Evolutionary conservation across 495 filamentous ascomycete genomes (phyloP).

Genomic region (Stereocaulon alpinum): DNA sequence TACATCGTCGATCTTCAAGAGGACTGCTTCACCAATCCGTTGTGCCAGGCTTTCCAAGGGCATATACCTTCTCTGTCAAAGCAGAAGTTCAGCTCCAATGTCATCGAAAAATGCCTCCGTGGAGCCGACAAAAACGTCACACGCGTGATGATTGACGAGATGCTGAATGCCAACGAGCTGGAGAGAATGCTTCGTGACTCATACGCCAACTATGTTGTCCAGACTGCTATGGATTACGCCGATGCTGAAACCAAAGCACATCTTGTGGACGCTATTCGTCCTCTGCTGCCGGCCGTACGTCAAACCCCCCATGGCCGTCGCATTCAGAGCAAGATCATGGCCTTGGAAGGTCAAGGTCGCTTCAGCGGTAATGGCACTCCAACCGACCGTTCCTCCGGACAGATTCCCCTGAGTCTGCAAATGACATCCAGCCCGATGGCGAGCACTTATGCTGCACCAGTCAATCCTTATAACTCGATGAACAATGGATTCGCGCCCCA

Average conservation of each 20-base stretch:
- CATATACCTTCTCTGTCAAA: slow-evolving; percentile 70
- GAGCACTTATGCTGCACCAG: slow-evolving; percentile 9
- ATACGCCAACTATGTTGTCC: slow-evolving; percentile 94
- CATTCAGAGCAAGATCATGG: slow-evolving; percentile 72
- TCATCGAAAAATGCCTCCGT: slow-evolving; percentile 94
- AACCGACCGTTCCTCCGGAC: slow-evolving; percentile 21
- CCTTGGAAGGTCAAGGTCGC: slow-evolving; percentile 28
- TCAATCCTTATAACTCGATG: slow-evolving; percentile 17
- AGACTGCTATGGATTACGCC: slow-evolving; percentile 86
- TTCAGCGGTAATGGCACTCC: slow-evolving; percentile 22
- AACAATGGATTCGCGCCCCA: slow-evolving; percentile 14
- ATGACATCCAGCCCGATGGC: slow-evolving; percentile 14
- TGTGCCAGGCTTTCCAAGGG: slow-evolving; percentile 66
- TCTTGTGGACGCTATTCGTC: slow-evolving; percentile 74
- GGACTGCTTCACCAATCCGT: slow-evolving; percentile 67
- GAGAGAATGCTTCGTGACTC: slow-evolving; percentile 80
- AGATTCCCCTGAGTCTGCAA: slow-evolving; percentile 19
- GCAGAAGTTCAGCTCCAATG: slow-evolving; percentile 99
- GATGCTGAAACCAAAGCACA: slow-evolving; percentile 57
- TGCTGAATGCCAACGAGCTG: slow-evolving; percentile 63
- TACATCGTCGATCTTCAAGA: slow-evolving; percentile 94
- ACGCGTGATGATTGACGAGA: slow-evolving; percentile 74
- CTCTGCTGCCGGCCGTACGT: slow-evolving; percentile 69
- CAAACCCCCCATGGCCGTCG: slow-evolving; percentile 88
- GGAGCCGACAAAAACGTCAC: slow-evolving; percentile 59